phyloP scores from a whole-genome alignment of 441 rosid genomes.

The Metrosideros polymorpha region DNA sequence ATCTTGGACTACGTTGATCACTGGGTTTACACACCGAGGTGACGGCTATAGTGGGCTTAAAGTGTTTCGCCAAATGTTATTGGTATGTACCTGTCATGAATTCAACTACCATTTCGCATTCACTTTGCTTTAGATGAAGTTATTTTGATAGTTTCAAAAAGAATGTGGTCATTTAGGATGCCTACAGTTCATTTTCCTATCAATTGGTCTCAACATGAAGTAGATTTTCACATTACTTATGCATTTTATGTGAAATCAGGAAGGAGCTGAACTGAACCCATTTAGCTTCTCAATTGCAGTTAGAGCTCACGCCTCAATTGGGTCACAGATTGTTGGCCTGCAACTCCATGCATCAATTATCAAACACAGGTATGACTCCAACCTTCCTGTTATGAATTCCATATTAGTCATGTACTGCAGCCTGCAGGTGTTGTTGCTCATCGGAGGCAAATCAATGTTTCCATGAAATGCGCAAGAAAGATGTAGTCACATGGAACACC shows the following conservation, averaged over 20 bases:
- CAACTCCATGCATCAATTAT: conserved; percentile 48
- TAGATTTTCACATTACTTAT: neutral
- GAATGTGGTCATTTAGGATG: neutral
- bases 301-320: conserved; percentile 67
- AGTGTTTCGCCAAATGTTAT: conserved; percentile 53
- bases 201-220: neutral
- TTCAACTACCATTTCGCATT: neutral
- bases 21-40: conserved; percentile 67
- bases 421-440: conserved; percentile 61
- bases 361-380: conserved; percentile 47
- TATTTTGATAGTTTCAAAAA: neutral
- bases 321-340: conserved; percentile 43
- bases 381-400: conserved; percentile 79
- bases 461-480: conserved; percentile 52
- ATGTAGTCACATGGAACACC: conserved; percentile 78
- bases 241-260: conserved; percentile 19
- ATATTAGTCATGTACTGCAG: conserved; percentile 76
- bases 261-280: conserved; percentile 46
- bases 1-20: conserved; percentile 61
- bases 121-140: conserved; percentile 8
- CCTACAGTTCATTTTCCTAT: neutral
- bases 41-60: conserved; percentile 45
- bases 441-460: conserved; percentile 49
- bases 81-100: conserved; percentile 23
- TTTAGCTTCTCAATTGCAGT: conserved; percentile 67